phyloP scores from a whole-genome alignment of 2,329 filamentous ascomycete species.

The Colletotrichum graminicola region DNA sequence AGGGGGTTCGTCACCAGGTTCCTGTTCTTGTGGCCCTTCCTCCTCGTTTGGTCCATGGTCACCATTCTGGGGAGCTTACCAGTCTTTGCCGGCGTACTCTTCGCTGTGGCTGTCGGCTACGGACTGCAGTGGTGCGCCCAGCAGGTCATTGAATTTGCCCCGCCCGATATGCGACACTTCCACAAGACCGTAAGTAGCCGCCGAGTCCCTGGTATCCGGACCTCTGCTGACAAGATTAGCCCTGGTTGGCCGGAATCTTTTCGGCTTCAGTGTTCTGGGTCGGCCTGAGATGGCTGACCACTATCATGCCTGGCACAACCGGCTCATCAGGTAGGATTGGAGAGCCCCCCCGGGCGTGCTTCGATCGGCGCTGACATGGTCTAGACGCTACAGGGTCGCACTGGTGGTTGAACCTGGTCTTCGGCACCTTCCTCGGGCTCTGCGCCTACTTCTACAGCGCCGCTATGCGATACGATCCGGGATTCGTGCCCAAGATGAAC shows the following conservation, averaged over 20 bases:
- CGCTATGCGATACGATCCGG: slow-evolving; percentile 90
- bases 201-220: slow-evolving; percentile 17
- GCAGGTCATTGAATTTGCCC: slow-evolving; percentile 84
- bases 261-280: slow-evolving; percentile 87
- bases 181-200: slow-evolving; percentile 82
- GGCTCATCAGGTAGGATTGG: slow-evolving; percentile 61
- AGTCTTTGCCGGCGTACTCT: slow-evolving; percentile 80
- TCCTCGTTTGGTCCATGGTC: slow-evolving; percentile 78
- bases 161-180: slow-evolving; percentile 87
- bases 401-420: slow-evolving; percentile 83
- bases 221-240: slow-evolving; percentile 62
- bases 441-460: slow-evolving; percentile 89
- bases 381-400: slow-evolving; percentile 73
- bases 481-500: slow-evolving; percentile 90
- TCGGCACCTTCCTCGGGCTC: slow-evolving; percentile 72
- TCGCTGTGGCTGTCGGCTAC: slow-evolving; percentile 75
- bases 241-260: slow-evolving; percentile 95
- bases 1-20: slow-evolving; percentile 84
- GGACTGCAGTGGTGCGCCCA: slow-evolving; percentile 82
- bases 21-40: slow-evolving; percentile 89
- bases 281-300: slow-evolving; percentile 79
- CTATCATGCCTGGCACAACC: slow-evolving; percentile 69
- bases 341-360: neutral
- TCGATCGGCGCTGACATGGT: slow-evolving; percentile 47
- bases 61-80: slow-evolving; percentile 80